These are phyloP conservation scores for Russula lepida DNA, from an alignment of 768 basidiomycete species.

Conservation along the genomic window DNA sequence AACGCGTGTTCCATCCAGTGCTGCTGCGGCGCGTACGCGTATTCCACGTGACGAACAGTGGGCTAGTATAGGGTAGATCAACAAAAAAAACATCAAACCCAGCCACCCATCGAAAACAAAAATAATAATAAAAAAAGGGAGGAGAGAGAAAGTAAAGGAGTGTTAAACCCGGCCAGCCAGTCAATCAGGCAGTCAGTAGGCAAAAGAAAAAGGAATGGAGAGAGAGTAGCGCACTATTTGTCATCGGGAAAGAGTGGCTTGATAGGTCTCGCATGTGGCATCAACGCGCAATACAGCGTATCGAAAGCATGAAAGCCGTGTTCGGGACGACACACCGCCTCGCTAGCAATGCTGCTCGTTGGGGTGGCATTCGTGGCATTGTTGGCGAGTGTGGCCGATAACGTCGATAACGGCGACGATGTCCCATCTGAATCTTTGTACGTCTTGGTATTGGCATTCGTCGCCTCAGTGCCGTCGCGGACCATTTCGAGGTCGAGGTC, in stretches of 20 bases:
- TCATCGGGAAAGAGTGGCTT: conserved; percentile 59
- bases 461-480: not conserved
- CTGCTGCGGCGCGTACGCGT: conserved; percentile 41
- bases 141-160: too few species aligned
- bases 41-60: conserved; percentile 97
- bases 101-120: not conserved
- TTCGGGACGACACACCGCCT: conserved; percentile 45
- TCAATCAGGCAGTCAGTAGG: not conserved
- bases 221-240: conserved; percentile 54
- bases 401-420: not conserved
- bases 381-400: conserved; percentile 20
- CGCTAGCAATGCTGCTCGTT: not conserved
- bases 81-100: too few species aligned
- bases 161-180: not conserved
- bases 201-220: not conserved
- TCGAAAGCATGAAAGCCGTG: conserved; percentile 83
- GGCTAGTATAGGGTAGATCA: too few species aligned
- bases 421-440: not conserved
- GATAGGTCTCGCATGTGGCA: conserved; percentile 41
- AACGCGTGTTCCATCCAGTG: conserved; percentile 31
- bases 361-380: not conserved
- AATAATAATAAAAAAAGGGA: not conserved
- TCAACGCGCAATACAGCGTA: conserved; percentile 69
- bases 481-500: not conserved
- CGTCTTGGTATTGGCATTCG: not conserved